Evolutionary conservation across 116 monocot species (phyloP), one percentile per base, ranked within the genome.

Genomic region (Posidonia oceanica): DNA sequence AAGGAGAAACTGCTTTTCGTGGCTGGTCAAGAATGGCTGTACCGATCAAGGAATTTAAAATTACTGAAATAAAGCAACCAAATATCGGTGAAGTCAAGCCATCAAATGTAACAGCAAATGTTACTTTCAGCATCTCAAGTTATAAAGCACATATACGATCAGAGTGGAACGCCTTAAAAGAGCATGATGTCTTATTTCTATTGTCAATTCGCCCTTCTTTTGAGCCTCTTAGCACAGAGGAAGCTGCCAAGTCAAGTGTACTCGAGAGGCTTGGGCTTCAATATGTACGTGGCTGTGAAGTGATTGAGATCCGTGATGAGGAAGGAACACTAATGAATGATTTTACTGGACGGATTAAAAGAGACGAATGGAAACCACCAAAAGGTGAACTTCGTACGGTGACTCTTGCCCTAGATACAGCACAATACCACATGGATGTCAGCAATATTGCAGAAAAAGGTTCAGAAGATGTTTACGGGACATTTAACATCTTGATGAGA

Each of bases 21-120:
- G 98, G 98, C 52, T 98, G 98, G 98, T 98, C 98, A 63, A 92
- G 98, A 81, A 98, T 98, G 98, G 98, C 98, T 48, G 98, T 98
- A 52, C 98, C 98, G 10, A 78, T 98, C 41, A 92, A 80, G 72
- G 83, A 81, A 70, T 93, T 90, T 65, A 98, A 74, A 75, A 88
- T 98, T 67, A 75, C 81, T 40, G 87, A 89, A 68, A 82, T 93
- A 12, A 98, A 98, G 60, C 98, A 93, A 82, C 98, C 98, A 38
- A 93, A 88, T 63, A 86, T 98, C 75, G 98, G 98, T 60, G 98
- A 98, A 78, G 93, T 93, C 41, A 98, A 98, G 64, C 98, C 98
- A 40, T 62, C 98, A 36, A 78, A 87, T 75, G 98, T 93, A 13
- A 87, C 89, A 23, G 93, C 98, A 74, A 77, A 87, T 67, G 84